A percentile compares a stretch with the other conserved stretches of the same genome.
Evolutionary conservation across 1,284 basidiomycete species (phyloP).

Genomic region (Stereum hirsutum): DNA sequence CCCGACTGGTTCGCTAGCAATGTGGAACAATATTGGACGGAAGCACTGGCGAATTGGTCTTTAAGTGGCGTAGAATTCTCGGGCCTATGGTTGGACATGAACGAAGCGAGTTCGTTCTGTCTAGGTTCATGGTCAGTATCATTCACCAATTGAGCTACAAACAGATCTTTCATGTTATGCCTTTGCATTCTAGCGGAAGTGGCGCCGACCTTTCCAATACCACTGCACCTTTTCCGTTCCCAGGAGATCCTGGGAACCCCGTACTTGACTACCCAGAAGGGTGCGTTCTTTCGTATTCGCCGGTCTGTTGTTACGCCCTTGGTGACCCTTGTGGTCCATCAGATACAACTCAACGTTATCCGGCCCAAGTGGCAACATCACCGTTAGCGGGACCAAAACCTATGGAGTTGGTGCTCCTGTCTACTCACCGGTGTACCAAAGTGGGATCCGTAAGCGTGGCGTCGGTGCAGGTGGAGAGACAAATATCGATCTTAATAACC

Average conservation of each 20-base stretch:
- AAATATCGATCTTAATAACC: conserved; percentile 40
- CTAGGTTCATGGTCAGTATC: conserved; percentile 51
- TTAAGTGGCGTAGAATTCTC: conserved; percentile 47
- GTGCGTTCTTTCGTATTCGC: no score
- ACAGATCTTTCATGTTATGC: background rate
- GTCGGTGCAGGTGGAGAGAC: conserved; percentile 36
- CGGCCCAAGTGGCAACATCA: conserved; percentile 68
- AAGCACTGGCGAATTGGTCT: conserved; percentile 52
- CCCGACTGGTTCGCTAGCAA: conserved; percentile 67
- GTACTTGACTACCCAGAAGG: conserved; percentile 56
- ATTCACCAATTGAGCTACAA: no score
- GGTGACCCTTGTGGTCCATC: no score
- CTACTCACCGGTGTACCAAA: background rate
- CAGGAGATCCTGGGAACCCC: conserved; percentile 40
- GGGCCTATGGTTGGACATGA: conserved; percentile 76
- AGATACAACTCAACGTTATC: conserved; percentile 57
- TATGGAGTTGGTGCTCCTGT: conserved; percentile 22
- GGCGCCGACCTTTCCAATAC: conserved; percentile 42
- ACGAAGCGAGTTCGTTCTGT: conserved; percentile 60
- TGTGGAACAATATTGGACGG: conserved; percentile 49
- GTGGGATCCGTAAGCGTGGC: conserved; percentile 30
- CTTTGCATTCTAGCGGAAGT: no score
- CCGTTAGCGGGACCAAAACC: conserved; percentile 56
- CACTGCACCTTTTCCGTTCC: conserved; percentile 35
- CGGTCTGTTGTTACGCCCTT: no score